phyloP scores from a whole-genome alignment of 352 stramenopile genomes.

The Globisporangium canariense region DNA sequence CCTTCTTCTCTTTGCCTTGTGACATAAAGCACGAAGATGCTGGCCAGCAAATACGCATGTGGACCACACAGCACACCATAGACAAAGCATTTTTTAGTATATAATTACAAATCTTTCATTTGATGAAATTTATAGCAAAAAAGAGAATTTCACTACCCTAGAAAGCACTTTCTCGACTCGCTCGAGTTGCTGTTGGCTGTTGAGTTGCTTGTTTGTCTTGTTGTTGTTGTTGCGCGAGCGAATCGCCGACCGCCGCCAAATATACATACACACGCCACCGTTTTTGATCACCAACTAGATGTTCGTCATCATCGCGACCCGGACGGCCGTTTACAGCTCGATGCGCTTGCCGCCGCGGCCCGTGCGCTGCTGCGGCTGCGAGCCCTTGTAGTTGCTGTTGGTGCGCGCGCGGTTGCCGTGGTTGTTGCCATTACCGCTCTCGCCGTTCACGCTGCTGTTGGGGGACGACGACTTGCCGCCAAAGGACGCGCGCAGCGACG shows the following conservation, averaged over 20 bases:
- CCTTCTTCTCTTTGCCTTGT: background rate
- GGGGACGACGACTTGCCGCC: slow-evolving; percentile 14
- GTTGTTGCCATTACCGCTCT: slow-evolving; percentile 15
- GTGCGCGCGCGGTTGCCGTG: slow-evolving; percentile 14
- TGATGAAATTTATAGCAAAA: slow-evolving; percentile 11
- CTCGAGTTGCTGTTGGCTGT: background rate
- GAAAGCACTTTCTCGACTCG: background rate
- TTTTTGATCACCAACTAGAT: slow-evolving; percentile 3
- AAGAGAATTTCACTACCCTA: background rate
- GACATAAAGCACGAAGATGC: background rate
- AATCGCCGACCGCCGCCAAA: background rate
- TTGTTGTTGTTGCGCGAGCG: background rate
- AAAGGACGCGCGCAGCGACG: slow-evolving; percentile 31
- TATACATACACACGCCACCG: slow-evolving; percentile 4
- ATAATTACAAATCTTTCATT: slow-evolving; percentile 9
- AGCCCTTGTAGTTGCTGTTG: slow-evolving; percentile 34
- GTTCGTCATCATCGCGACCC: background rate
- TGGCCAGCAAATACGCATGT: background rate
- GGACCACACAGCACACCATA: background rate
- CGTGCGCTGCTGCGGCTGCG: slow-evolving; percentile 49
- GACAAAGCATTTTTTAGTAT: too few species aligned
- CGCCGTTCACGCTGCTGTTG: slow-evolving; percentile 20
- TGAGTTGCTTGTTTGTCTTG: background rate
- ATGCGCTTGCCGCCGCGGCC: slow-evolving; percentile 64
- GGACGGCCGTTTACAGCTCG: slow-evolving; percentile 36